Base-by-base conservation (phyloP, 1,284 basidiomycete genomes). In the Ganoderma multipileum region DNA sequence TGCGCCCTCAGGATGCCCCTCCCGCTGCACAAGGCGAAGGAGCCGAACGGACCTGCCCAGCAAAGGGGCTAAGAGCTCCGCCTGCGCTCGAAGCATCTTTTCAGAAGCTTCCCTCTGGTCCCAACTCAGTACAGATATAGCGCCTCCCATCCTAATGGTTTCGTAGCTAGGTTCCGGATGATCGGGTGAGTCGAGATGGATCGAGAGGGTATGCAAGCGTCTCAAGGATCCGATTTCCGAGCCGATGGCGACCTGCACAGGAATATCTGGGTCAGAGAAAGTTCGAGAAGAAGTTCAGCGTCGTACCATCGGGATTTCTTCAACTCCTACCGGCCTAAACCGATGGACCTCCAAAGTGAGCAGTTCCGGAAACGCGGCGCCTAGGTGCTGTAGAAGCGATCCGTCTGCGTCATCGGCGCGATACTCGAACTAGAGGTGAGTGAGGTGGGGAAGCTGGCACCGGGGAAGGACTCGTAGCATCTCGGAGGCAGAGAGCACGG, bases 281-380 rank as follows among this genome's bases (percentile, higher is more conserved):
- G n/a, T n/a, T n/a, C n/a, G n/a, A n/a, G n/a, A n/a, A n/a, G n/a
- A n/a, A 50, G 3, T 50, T 30, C 5, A 11, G 47, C 8, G 52
- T 54, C 52, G 28, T 28, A 54, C 52, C 52, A 20, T 18, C 4
- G 52, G 52, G 28, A 54, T 20, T 1, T 54, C 28, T 12, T 30
- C 28, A 7, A 54, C 52, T 30, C 52, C 52, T 0, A 2, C 16
- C 3, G 28, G 52, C 28, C 52, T 28, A 30, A 47, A 50, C 6
- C 42, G 61, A 14, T 62, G 61, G 6, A 62, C 3, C 44, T 62
- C 61, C 26, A 62, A 18, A 8, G 44, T 50, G 9, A 42, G 44
- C 28, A 62, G 11, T 3, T 12, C 20, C 6, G 61, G 61, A n/a
- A 50, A 62, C 42, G 26, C 26, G 6, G 3, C 16, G 30, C 20